These are phyloP conservation scores for Huntiella omanensis DNA, from an alignment of 2,329 filamentous ascomycete genomes.

Conservation along the genomic window DNA sequence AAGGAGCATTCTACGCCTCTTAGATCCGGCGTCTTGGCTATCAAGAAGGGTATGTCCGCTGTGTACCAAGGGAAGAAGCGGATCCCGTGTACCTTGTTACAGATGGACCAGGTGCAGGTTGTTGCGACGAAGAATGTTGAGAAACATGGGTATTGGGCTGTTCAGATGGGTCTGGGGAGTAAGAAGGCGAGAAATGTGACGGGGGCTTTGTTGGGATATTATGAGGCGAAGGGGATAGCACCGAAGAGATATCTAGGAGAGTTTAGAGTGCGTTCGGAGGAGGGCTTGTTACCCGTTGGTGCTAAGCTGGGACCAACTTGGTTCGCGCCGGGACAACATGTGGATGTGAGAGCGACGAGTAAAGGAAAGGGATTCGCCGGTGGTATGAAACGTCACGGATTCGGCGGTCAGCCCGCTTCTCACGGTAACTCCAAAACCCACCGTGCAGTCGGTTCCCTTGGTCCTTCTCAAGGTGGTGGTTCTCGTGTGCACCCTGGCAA, in stretches of 20 bases:
- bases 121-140: constrained; percentile 66
- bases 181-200: constrained; percentile 58
- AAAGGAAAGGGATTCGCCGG: constrained; percentile 88
- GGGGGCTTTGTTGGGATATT: constrained; percentile 75
- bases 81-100: constrained; percentile 75
- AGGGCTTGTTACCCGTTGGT: constrained; percentile 59
- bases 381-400: constrained; percentile 95
- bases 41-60: constrained; percentile 93
- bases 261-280: constrained; percentile 61
- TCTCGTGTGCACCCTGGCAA: constrained; percentile 88
- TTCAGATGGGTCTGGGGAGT: constrained; percentile 68
- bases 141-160: constrained; percentile 79
- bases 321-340: constrained; percentile 78
- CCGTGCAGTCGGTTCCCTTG: constrained; percentile 75
- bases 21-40: constrained; percentile 65
- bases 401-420: constrained; percentile 69
- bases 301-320: constrained; percentile 64
- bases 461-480: constrained; percentile 78
- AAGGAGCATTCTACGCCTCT: constrained; percentile 39
- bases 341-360: constrained; percentile 64
- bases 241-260: constrained; percentile 73
- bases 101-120: constrained; percentile 84
- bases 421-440: constrained; percentile 95
- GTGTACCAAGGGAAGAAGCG: constrained; percentile 65
- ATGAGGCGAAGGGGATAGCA: constrained; percentile 58